phyloP scores from a whole-genome alignment of 345 rosid species.

The Acer saccharum region DNA sequence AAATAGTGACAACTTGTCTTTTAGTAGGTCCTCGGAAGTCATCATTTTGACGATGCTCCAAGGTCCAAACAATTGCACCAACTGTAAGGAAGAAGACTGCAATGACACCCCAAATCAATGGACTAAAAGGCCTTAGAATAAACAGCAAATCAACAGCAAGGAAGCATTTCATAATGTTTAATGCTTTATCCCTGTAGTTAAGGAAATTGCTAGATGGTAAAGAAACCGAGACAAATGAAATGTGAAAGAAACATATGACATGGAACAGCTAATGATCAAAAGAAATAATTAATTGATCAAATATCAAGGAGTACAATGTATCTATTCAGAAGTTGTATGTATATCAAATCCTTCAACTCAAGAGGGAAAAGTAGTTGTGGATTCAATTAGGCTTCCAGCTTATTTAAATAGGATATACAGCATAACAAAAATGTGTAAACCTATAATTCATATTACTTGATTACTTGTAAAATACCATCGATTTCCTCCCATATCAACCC shows the following conservation, averaged over 20 bases:
- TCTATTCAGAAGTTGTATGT: background rate
- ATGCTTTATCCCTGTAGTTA: too few species aligned
- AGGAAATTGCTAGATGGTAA: too few species aligned
- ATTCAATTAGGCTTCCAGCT: background rate
- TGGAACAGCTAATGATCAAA: too few species aligned
- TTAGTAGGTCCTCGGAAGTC: conserved; percentile 77
- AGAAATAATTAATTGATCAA: background rate
- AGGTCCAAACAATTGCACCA: conserved; percentile 71
- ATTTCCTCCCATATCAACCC: background rate
- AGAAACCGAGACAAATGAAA: too few species aligned
- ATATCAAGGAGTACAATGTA: conserved; percentile 1
- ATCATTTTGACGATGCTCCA: conserved; percentile 68
- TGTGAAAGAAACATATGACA: too few species aligned
- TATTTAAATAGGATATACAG: background rate
- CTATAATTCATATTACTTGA: background rate
- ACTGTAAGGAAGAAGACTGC: conserved; percentile 53
- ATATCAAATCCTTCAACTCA: background rate
- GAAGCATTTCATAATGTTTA: conserved; percentile 4
- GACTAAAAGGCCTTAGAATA: conserved; percentile 68
- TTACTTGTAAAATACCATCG: background rate
- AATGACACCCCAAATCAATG: conserved; percentile 58
- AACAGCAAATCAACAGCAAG: too few species aligned
- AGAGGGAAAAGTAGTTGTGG: background rate
- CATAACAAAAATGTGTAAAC: background rate
- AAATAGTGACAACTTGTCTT: conserved; percentile 60